A percentile compares a stretch with the other conserved stretches of the same genome.
Conservation (phyloP, 2,329 filamentous ascomycete genomes). For the Hymenoscyphus albidus region DNA sequence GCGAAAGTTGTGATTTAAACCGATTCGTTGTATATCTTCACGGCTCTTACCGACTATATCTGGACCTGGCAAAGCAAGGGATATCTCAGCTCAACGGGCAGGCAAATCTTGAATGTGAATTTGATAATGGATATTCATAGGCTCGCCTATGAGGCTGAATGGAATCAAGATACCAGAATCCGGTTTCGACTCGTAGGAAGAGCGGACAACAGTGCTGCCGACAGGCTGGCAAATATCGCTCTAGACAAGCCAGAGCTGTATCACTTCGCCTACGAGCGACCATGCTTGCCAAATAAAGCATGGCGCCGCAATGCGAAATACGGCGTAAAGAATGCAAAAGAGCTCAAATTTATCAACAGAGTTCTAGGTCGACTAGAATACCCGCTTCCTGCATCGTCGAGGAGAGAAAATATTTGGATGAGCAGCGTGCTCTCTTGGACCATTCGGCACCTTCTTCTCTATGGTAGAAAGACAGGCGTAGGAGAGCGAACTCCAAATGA, state of each 20-base stretch:
- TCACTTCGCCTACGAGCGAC: background rate
- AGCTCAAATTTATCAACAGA: background rate
- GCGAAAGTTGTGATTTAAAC: background rate
- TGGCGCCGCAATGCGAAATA: background rate
- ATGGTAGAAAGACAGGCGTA: too few species aligned
- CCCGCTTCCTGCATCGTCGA: too few species aligned
- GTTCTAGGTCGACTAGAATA: too few species aligned
- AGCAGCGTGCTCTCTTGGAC: too few species aligned
- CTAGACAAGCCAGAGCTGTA: background rate
- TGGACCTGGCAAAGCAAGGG: background rate
- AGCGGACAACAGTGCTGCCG: background rate
- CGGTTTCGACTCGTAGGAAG: background rate
- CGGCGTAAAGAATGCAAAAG: background rate
- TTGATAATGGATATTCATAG: background rate
- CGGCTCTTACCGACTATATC: background rate
- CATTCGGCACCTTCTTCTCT: too few species aligned
- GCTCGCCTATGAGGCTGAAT: background rate
- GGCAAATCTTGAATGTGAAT: background rate
- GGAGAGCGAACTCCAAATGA: too few species aligned
- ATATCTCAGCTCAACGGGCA: background rate
- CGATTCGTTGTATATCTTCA: background rate
- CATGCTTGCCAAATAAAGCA: background rate
- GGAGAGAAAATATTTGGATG: too few species aligned
- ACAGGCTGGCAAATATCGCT: background rate
- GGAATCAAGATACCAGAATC: background rate